Evolutionary conservation across 1,284 basidiomycete genomes (phyloP), one percentile per base, ranked within the genome.

Genomic region (Malassezia japonica): DNA sequence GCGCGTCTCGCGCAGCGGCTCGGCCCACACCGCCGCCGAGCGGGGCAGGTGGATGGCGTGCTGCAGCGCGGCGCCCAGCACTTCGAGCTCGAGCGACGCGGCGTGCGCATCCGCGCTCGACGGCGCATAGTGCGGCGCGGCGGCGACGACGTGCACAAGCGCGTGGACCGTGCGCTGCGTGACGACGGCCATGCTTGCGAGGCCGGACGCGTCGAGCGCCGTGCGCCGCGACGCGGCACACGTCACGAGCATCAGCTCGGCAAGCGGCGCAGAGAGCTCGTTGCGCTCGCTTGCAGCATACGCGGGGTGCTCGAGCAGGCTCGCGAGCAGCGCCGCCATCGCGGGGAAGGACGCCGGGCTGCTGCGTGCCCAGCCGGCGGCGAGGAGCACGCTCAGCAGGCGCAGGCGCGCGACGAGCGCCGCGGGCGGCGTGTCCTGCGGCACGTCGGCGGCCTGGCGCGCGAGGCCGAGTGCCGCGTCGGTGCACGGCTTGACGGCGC

Each of bases 11-110:
- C 41, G 46, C 20, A 54, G 24, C 18, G 41, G 46, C 18, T 12
- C 34, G 4, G 43, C 38, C 46, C 51, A 54, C 36, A 28, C 41
- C n/a, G 15, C 18, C 6, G 39, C 16, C 12, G 36, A 25, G 15
- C 37, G 27, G 25, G 25, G 29, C 18, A 38, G 24, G 21, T 29
- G 48, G 23, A 28, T 29, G 16, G 20, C 59, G 25, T 54, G 36
- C 45, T 64, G 62, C 13, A 59, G 48, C 10, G 50, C 33, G 21
- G 55, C 57, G 18, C 60, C 50, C 0, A 46, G 25, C 8, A 45
- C 48, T 46, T 62, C 58, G 16, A 64, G 36, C 18, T 44, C 46
- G 6, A 18, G 12, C 37, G 48, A 46, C 4, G 51, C 46, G 15
- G 8, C 24, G 7, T 7, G 27, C 20, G 50, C 50, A n/a, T 28